Base-by-base conservation (phyloP, 345 rosid species). In the Carallia pectinifolia region DNA sequence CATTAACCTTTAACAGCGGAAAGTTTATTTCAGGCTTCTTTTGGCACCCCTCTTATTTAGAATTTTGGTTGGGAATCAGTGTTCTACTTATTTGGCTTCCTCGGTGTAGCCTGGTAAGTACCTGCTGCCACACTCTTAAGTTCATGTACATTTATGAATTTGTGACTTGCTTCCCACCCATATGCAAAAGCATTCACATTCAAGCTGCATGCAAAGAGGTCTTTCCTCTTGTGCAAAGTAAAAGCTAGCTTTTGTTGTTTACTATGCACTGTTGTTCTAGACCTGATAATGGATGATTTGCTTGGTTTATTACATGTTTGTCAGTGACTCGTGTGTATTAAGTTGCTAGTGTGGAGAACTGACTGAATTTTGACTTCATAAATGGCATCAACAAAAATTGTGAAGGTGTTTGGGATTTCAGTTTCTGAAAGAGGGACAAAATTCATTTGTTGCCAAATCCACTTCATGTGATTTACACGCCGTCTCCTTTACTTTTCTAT, bases 1-100 rank as follows among this genome's bases (percentile, higher is more conserved):
- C 37, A 60, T 54, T 66, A 19, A 9, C 68, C 52, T 61, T 82
- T 81, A 55, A 81, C 58, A 5, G 62, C 56, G 48, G 37, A 70
- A 71, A 58, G 18, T 29, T 81, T 36, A 64, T 19, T 83, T 79
- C 96, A 91, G 97, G 89, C 95, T 89, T 84, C 93, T 94, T 70
- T 79, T 94, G 77, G 96, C 98, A 72, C 95, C 98, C 88, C 96
- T 4, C 82, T 94, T 27, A 94, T 94, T 80, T 87, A 94, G 67
- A 87, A 69, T 69, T 80, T 84, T 74, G 91, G 96, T 62, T 94
- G 98, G 98, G 96, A 85, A 87, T 88, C 93, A 53, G 91, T 93
- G 58, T 93, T 93, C 83, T 91, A 86, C 82, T 54, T 87, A 65
- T 94, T 94, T 78, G 89, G 95, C 79, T 67, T 87, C 58, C 74